These are phyloP conservation scores for Kwoniella mangroviensis DNA, from an alignment of 768 basidiomycete species.

Conservation along the genomic window DNA sequence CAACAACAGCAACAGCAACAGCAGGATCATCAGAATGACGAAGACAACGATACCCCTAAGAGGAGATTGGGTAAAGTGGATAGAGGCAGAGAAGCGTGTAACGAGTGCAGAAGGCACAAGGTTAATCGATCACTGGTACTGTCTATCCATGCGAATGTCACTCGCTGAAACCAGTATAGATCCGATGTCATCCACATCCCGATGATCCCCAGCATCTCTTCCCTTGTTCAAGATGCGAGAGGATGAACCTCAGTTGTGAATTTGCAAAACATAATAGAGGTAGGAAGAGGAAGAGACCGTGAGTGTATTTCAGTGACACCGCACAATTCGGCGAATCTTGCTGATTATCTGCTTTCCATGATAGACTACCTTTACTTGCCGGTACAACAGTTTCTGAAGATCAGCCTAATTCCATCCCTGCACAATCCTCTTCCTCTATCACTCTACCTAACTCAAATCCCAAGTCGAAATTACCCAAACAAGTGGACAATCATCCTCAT, in stretches of 20 bases:
- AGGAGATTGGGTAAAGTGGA: conserved; percentile 27
- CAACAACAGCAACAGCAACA: not conserved
- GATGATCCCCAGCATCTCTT: conserved; percentile 31
- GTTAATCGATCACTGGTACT: conserved; percentile 5
- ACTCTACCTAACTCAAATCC: not conserved
- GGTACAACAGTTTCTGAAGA: conserved; percentile 5
- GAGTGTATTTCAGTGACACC: conserved; percentile 2
- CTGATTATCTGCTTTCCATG: not conserved
- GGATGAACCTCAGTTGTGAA: conserved; percentile 32
- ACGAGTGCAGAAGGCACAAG: conserved; percentile 41
- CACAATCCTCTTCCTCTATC: conserved; percentile 2
- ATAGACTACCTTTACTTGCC: conserved; percentile 16
- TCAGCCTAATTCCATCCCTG: not conserved
- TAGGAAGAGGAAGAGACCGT: conserved; percentile 35
- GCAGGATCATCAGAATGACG: not conserved
- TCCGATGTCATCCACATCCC: conserved; percentile 32
- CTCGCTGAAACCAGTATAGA: not conserved
- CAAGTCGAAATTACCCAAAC: not conserved
- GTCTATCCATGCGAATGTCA: not conserved
- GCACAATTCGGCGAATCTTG: not conserved
- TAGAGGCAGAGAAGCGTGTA: conserved; percentile 34
- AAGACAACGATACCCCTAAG: conserved; percentile 10
- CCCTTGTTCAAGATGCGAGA: conserved; percentile 37
- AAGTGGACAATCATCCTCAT: not conserved
- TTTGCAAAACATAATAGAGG: conserved; percentile 41